Percentiles rank a stretch among this genome's conserved stretches.
phyloP scores from a whole-genome alignment of 441 rosid species.

The Rhodomyrtus psidioides region DNA sequence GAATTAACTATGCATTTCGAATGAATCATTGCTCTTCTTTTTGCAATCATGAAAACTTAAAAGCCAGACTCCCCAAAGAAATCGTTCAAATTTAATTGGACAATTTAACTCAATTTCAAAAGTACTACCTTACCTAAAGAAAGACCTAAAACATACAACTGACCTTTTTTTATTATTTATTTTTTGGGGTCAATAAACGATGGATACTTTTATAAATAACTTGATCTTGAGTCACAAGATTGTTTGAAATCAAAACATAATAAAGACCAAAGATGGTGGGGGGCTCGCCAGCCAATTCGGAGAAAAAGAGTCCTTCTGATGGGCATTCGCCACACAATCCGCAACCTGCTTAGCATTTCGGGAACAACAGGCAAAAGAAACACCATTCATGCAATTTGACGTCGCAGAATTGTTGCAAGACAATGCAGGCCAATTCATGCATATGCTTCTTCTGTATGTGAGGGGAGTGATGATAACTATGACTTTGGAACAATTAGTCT shows the following conservation, averaged over 20 bases:
- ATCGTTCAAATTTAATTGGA: not conserved
- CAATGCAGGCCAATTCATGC: not conserved
- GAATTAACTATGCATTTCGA: not conserved
- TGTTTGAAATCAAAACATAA: no score
- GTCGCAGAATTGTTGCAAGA: not conserved
- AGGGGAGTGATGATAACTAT: not conserved
- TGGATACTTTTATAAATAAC: no score
- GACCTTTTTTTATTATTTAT: not conserved
- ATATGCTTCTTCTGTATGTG: not conserved
- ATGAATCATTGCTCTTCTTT: not conserved
- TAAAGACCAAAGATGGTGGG: no score
- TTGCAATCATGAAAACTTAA: not conserved
- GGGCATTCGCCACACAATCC: no score
- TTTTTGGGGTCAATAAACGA: no score
- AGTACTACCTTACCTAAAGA: not conserved
- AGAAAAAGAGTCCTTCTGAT: no score
- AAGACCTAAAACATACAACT: not conserved
- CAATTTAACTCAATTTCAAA: not conserved
- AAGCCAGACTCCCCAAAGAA: not conserved
- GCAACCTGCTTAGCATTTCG: no score
- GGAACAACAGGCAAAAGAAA: no score
- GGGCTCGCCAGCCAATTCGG: no score
- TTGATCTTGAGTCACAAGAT: no score
- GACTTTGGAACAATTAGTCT: not conserved
- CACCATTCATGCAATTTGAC: not conserved